A percentile compares a stretch with the other conserved stretches of the same genome.
These are phyloP conservation scores for Erysimum cheiri DNA, from an alignment of 441 rosid species.

Conservation along the genomic window DNA sequence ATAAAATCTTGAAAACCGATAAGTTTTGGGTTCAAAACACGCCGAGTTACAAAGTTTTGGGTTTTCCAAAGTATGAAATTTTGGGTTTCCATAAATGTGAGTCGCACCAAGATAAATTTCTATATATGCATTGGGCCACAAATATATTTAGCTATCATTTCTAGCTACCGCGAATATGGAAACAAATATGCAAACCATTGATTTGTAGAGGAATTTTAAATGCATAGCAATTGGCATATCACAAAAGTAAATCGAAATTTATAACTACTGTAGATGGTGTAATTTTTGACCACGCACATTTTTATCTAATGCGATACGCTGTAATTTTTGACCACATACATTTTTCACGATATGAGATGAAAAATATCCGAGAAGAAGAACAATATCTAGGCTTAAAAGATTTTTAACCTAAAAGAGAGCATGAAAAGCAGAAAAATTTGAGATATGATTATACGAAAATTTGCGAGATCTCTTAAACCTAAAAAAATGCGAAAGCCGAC, in stretches of 20 bases:
- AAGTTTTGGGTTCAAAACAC: constrained; percentile 11
- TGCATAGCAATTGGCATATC: background rate
- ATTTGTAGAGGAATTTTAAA: background rate
- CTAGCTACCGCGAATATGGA: background rate
- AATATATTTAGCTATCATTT: background rate
- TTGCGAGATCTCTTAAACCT: background rate
- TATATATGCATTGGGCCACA: constrained; percentile 15
- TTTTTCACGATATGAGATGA: background rate
- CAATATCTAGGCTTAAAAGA: background rate
- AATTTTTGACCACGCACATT: constrained; percentile 12
- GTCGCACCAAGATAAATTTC: constrained; percentile 1
- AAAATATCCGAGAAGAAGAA: background rate
- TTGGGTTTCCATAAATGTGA: constrained; percentile 3
- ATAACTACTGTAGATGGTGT: background rate
- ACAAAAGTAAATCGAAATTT: constrained; percentile 13
- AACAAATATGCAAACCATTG: background rate
- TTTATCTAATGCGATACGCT: background rate
- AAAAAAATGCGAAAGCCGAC: background rate
- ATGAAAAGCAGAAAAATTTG: background rate
- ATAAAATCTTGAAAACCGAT: background rate
- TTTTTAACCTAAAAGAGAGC: background rate
- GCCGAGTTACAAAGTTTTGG: background rate
- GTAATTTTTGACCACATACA: background rate
- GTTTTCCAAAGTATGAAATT: background rate
- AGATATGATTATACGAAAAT: background rate